These are phyloP conservation scores for Blastomyces silverae DNA, from an alignment of 2,329 filamentous ascomycete genomes.

Conservation along the genomic window DNA sequence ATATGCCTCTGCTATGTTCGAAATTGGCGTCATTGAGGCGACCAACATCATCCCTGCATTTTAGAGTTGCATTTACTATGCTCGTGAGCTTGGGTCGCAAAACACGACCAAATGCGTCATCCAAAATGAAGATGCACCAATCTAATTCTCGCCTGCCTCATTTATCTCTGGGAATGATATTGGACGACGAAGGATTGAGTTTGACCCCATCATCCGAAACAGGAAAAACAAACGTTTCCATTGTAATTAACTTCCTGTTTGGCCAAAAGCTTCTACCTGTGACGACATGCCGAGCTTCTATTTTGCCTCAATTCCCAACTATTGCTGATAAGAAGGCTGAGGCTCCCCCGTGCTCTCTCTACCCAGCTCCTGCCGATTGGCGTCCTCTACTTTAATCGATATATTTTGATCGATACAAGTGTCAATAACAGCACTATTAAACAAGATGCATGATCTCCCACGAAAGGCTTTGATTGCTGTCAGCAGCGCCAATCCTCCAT, in stretches of 20 bases:
- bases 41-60: not conserved
- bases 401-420: conserved; percentile 1
- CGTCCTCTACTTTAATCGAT: not conserved
- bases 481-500: conserved; percentile 26
- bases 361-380: not conserved
- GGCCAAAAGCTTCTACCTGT: not conserved
- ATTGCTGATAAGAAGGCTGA: not conserved
- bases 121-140: conserved; percentile 5
- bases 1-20: not conserved
- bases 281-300: not conserved
- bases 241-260: conserved; percentile 4
- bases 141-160: not conserved
- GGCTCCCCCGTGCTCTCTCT: not conserved
- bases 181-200: not conserved
- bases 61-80: not conserved
- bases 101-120: conserved; percentile 7
- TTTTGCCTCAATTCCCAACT: conserved; percentile 4
- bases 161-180: not conserved
- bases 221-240: conserved; percentile 3
- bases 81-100: not conserved
- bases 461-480: conserved; percentile 23
- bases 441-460: conserved; percentile 20
- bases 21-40: not conserved
- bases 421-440: not conserved
- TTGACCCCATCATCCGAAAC: not conserved